Conservation (phyloP, 1,284 basidiomycete genomes). For the Fomitopsis schrenkii region DNA sequence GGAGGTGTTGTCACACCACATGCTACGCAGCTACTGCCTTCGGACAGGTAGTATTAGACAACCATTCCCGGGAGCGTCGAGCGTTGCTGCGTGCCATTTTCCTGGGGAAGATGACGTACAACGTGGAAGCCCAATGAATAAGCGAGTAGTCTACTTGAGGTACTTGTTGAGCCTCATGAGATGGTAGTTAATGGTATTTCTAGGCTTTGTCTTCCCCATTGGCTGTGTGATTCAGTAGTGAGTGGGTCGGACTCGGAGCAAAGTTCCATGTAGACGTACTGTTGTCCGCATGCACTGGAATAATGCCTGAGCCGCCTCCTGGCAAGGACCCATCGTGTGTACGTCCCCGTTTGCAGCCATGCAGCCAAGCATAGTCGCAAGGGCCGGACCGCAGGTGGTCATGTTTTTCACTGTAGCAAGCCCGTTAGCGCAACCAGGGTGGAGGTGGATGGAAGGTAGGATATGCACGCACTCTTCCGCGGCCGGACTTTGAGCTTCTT, state of each 20-base stretch:
- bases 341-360: constrained; percentile 85
- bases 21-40: too few relatives aligned
- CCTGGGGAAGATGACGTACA: neutral
- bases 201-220: constrained; percentile 55
- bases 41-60: too few relatives aligned
- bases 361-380: constrained; percentile 84
- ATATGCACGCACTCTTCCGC: constrained; percentile 50
- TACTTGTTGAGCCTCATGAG: constrained; percentile 72
- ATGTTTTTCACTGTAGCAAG: constrained; percentile 39
- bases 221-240: constrained; percentile 38
- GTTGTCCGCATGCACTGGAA: constrained; percentile 86
- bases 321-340: constrained; percentile 59
- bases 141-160: constrained; percentile 43
- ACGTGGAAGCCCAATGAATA: neutral
- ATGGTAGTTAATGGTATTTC: constrained; percentile 82
- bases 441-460: neutral
- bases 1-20: too few relatives aligned
- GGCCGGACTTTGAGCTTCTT: constrained; percentile 80
- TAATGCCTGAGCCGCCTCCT: constrained; percentile 60
- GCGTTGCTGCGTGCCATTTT: too few relatives aligned
- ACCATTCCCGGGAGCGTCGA: too few relatives aligned
- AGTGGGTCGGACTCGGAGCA: neutral
- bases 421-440: constrained; percentile 5
- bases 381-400: constrained; percentile 71
- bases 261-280: constrained; percentile 43